These are phyloP conservation scores for Abelmoschus esculentus DNA, from an alignment of 345 rosid genomes.

Conservation along the genomic window DNA sequence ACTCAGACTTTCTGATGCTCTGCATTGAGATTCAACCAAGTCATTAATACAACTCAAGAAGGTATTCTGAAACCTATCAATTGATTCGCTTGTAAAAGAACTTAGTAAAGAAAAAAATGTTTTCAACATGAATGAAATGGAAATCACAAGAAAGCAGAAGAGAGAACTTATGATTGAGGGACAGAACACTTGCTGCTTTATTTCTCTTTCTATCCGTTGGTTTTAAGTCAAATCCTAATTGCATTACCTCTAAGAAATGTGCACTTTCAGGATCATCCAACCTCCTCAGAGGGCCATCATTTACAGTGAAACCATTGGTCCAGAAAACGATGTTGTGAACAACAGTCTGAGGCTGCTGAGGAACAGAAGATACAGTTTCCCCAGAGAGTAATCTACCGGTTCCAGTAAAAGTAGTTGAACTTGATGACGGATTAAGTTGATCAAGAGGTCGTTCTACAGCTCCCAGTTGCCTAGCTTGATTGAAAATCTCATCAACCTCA, in stretches of 20 bases:
- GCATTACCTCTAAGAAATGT: constrained; percentile 66
- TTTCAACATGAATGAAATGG: not conserved
- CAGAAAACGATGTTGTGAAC: constrained; percentile 78
- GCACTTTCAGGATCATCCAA: constrained; percentile 92
- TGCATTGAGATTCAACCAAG: constrained; percentile 20
- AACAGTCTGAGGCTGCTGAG: constrained; percentile 71
- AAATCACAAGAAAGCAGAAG: not conserved
- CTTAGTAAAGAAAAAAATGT: not conserved
- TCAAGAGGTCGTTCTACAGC: constrained; percentile 84
- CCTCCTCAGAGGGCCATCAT: constrained; percentile 85
- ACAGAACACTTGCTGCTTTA: too few species aligned
- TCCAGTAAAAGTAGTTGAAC: constrained; percentile 75
- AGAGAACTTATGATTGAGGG: not conserved
- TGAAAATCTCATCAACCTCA: constrained; percentile 1
- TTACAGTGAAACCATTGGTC: constrained; percentile 75
- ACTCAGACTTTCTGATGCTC: constrained; percentile 94
- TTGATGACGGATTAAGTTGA: constrained; percentile 47
- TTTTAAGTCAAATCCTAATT: not conserved
- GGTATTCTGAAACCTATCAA: not conserved
- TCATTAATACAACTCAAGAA: not conserved
- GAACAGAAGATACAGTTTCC: constrained; percentile 57
- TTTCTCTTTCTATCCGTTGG: too few species aligned
- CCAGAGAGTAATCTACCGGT: constrained; percentile 82
- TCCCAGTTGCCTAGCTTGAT: constrained; percentile 40
- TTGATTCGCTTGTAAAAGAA: not conserved